phyloP scores from a whole-genome alignment of 805 yeast species.

The Suhomyces vadensis region DNA sequence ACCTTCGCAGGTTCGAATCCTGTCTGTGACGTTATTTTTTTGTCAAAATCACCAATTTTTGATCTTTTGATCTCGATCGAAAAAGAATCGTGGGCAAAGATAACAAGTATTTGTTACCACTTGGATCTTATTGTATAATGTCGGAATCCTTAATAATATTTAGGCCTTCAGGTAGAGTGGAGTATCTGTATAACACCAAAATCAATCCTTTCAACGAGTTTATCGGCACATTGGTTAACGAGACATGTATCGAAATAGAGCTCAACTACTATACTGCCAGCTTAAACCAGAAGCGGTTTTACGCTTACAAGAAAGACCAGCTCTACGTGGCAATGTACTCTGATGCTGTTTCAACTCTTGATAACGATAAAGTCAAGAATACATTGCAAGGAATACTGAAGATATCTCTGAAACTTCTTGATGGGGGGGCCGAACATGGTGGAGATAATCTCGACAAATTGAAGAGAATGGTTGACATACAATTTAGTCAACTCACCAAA shows the following conservation, averaged over 20 bases:
- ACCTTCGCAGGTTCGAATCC: conserved; percentile 57
- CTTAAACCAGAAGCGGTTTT: conserved; percentile 36
- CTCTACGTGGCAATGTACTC: conserved; percentile 39
- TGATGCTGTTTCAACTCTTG: conserved; percentile 41
- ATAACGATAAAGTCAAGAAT: conserved; percentile 36
- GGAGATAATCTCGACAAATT: conserved; percentile 25
- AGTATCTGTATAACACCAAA: conserved; percentile 38
- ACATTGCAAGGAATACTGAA: conserved; percentile 35
- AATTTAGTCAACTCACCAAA: conserved; percentile 39
- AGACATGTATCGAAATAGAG: conserved; percentile 34
- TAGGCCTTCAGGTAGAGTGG: conserved; percentile 35
- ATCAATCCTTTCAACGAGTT: conserved; percentile 42
- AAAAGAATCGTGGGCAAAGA: not conserved
- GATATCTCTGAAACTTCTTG: conserved; percentile 27
- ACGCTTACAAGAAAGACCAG: conserved; percentile 27
- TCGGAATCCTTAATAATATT: conserved; percentile 43
- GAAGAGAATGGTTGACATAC: conserved; percentile 37
- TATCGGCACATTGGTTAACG: conserved; percentile 36
- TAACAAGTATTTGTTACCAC: not conserved
- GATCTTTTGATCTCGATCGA: not conserved
- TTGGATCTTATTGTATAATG: conserved; percentile 28
- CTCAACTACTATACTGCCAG: conserved; percentile 33
- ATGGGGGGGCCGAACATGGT: conserved; percentile 21
- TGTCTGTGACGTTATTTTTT: conserved; percentile 47
- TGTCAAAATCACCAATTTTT: conserved; percentile 8